Evolutionary conservation across 768 basidiomycete species (phyloP), one percentile per base, ranked within the genome.

Genomic region (Termitomyces sp.): DNA sequence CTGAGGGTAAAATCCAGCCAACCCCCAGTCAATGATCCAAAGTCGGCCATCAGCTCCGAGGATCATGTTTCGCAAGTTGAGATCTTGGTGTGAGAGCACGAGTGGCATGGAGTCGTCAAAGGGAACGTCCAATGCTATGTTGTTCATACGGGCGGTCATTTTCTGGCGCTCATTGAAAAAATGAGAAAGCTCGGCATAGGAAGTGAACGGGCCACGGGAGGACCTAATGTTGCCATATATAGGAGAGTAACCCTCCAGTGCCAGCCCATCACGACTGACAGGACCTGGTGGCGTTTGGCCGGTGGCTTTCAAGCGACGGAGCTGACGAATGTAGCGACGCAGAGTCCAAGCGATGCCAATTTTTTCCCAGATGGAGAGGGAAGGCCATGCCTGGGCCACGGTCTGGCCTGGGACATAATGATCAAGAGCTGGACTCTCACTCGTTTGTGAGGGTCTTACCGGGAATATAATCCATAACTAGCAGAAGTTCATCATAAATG

Each of bases 11-110:
- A 51, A 64, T 37, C 64, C 66, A 14, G 64, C 39, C 61, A 55
- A 60, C 4, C 20, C 58, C 66, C 65, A 67, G 47, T 69, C 65
- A 18, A 67, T 26, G 20, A 69, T 42, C 63, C 62, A 67, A 42
- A 66, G 32, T 4, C 42, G 46, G 20, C 66, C 65, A 57, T 66
- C 63, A 5, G 58, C 55, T 3, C 57, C 63, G 13, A 67, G 22
- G 3, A 67, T 59, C n/a, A 68, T 63, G 32, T 65, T 64, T 18
- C 57, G 56, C 18, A 53, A 56, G 55, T 51, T 64, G 36, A 69
- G 47, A 56, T 65, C 63, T 39, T 64, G 60, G 46, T 67, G 63
- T 4, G 64, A 64, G 34, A 70, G 53, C 36, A 69, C 69, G 6
- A 68, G 62, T 51, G 66, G 65, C 26, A 36, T 42, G 1, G 63